Evolutionary conservation across 2,329 filamentous ascomycete species (phyloP).

Genomic region (Dactylellina cionopaga): DNA sequence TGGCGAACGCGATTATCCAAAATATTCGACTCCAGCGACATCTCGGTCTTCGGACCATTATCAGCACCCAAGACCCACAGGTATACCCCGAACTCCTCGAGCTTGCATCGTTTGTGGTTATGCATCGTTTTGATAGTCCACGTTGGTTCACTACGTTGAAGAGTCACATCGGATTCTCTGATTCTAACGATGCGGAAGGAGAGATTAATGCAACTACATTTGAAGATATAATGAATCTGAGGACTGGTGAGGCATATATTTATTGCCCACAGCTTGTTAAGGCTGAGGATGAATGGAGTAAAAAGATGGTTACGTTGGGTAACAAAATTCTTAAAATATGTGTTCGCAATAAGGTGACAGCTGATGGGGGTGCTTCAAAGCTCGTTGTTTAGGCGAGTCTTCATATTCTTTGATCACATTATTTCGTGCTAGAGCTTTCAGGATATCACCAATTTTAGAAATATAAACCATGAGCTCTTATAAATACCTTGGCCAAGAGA

Average conservation of each 20-base stretch:
- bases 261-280: conserved; percentile 14
- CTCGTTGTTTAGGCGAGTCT: conserved; percentile 9
- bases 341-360: conserved; percentile 7
- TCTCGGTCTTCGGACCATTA: conserved; percentile 72
- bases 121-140: conserved; percentile 76
- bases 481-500: too few relatives aligned
- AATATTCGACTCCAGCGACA: conserved; percentile 78
- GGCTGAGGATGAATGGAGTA: not conserved
- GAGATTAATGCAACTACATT: conserved; percentile 57
- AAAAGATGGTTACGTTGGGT: not conserved
- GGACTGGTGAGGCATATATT: conserved; percentile 63
- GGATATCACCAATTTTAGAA: too few relatives aligned
- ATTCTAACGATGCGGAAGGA: not conserved
- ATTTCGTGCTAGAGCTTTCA: too few relatives aligned
- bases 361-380: conserved; percentile 21
- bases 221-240: conserved; percentile 63
- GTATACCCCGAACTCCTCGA: conserved; percentile 75
- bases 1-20: conserved; percentile 72
- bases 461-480: too few relatives aligned
- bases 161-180: conserved; percentile 57
- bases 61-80: conserved; percentile 81
- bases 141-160: conserved; percentile 67
- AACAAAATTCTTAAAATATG: conserved; percentile 11
- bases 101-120: conserved; percentile 75
- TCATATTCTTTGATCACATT: too few relatives aligned